phyloP scores from a whole-genome alignment of 805 yeast genomes.

The Kuraishia molischiana region DNA sequence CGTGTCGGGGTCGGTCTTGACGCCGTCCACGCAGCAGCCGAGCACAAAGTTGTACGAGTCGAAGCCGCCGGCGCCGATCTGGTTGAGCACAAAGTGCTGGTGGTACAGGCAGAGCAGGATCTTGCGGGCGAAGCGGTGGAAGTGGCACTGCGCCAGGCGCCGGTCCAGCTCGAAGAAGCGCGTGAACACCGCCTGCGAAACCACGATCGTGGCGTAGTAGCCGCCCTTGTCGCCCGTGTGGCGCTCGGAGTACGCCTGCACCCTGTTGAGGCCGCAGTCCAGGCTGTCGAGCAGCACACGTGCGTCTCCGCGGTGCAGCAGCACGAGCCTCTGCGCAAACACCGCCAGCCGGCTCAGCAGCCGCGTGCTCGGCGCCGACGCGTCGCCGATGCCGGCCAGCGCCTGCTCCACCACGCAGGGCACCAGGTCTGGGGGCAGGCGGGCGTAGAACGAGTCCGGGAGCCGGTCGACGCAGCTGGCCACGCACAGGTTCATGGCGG shows the following conservation, averaged over 20 bases:
- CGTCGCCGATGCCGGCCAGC: neutral
- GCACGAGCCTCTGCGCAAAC: constrained; percentile 17
- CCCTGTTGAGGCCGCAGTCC: constrained; percentile 13
- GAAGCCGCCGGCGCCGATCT: constrained; percentile 57
- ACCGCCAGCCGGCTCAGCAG: constrained; percentile 40
- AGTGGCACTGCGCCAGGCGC: constrained; percentile 3
- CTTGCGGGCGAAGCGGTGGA: constrained; percentile 15
- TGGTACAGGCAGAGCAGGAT: constrained; percentile 32
- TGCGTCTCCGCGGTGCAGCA: constrained; percentile 6
- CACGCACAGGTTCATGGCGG: neutral
- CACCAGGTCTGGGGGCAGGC: neutral
- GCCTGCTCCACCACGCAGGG: constrained; percentile 1
- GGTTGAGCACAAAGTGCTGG: constrained; percentile 35
- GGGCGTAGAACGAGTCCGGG: neutral
- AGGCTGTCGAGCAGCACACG: constrained; percentile 8
- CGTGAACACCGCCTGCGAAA: constrained; percentile 29
- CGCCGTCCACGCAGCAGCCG: constrained; percentile 33
- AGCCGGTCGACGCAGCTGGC: constrained; percentile 1
- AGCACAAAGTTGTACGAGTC: constrained; percentile 54
- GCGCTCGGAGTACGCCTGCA: constrained; percentile 21
- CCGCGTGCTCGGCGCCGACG: constrained; percentile 29
- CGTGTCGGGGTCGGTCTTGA: constrained; percentile 15
- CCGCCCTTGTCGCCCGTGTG: constrained; percentile 22
- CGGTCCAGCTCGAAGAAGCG: constrained; percentile 6
- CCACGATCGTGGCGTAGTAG: constrained; percentile 37